Base-by-base conservation (phyloP, 2,329 filamentous ascomycete species). In the Neocatenulostroma microsporum region DNA sequence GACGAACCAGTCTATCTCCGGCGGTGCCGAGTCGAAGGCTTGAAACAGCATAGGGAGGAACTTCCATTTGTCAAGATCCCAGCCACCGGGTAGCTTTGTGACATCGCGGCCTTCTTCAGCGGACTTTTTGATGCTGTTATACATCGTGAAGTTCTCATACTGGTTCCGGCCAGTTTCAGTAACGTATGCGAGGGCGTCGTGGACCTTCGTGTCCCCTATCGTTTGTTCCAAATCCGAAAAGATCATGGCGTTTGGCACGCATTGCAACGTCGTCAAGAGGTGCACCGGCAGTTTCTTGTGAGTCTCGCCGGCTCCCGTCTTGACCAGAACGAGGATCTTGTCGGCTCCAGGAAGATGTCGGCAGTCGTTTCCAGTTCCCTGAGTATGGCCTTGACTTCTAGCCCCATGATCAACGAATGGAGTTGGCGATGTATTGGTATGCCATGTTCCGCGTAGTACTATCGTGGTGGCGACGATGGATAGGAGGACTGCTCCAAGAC, bases 261-360 rank as follows among this genome's bases (percentile, higher is more conserved):
- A 78, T 41, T 64, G 64, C 23, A 78, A 62, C 1, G 73, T 72
- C 2, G 71, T 74, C 32, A 64, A 50, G 44, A 76, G 69, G 49
- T 78, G 74, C 5, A 67, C 58, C 3, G 73, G 72, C 4, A 79
- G 66, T 51, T 76, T 76, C 21, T 70, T 63, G 40, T 65, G 61
- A 3, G 73, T 64, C 48, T 78, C 74, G 11, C 72, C 73, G 11
- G 74, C 73, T 34, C 74, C 75, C 1, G 75, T 78, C 50, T 74
- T 73, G 40, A 80, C 58, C 27, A 77, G 59, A 18, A 79, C 64
- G 48, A 78, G 68, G 35, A 78, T 56, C 44, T 77, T 46, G 19
- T 45, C 45, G 20, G 43, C 42, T 20, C 41, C 38, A 4, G 44
- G 44, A 13, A 37, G n/a, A n/a, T n/a, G n/a, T n/a, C n/a, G n/a